A percentile compares a stretch with the other conserved stretches of the same genome.
These are phyloP conservation scores for Emiliania huxleyi DNA, from an alignment of 78 protist genomes.

Conservation along the genomic window DNA sequence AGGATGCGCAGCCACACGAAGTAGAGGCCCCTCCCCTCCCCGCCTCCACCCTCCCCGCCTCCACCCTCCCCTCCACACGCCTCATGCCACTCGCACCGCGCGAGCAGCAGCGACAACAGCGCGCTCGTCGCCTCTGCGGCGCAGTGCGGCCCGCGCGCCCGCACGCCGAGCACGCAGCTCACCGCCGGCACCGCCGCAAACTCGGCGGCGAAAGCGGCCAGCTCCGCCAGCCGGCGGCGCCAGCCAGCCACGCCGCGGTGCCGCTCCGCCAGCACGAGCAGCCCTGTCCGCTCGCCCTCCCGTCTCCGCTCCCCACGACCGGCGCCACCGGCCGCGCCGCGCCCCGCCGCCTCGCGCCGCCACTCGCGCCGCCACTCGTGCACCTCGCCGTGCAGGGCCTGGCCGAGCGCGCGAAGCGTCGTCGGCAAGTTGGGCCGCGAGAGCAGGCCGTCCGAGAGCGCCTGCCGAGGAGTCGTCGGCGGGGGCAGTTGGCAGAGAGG, in stretches of 20 bases:
- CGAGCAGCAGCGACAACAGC: neutral
- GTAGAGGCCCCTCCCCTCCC: neutral
- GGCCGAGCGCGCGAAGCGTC: neutral
- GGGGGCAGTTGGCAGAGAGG: no score
- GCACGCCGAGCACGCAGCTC: neutral
- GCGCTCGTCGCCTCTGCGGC: neutral
- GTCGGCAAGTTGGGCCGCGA: neutral
- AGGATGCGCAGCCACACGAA: neutral
- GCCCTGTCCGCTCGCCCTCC: no score
- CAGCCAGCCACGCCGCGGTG: neutral
- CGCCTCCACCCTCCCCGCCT: no score
- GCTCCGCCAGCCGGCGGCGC: neutral
- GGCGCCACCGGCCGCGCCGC: no score
- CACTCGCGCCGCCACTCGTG: no score
- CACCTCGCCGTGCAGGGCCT: neutral
- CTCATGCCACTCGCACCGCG: neutral
- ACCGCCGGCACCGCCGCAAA: neutral
- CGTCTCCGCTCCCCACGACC: no score
- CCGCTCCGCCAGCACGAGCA: neutral
- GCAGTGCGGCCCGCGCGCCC: neutral
- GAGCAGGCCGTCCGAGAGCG: neutral
- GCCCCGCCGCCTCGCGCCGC: no score
- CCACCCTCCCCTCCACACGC: neutral
- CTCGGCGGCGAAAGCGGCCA: neutral
- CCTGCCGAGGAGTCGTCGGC: no score